phyloP scores from a whole-genome alignment of 1,284 basidiomycete genomes.

The Neonothopanus nambi region DNA sequence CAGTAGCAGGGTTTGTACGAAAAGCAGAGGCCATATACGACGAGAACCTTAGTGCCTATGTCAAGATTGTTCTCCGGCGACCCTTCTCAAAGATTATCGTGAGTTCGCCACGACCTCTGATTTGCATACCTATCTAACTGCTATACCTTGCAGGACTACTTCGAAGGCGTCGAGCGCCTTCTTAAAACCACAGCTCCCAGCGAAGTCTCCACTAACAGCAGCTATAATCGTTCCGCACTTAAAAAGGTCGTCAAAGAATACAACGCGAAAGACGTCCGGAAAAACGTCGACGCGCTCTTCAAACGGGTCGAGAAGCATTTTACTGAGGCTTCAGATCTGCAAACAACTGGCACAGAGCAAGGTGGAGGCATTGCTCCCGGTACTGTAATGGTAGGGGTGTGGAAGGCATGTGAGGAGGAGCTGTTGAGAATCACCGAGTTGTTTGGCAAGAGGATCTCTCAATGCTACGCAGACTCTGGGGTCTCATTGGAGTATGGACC shows the following conservation, averaged over 20 bases:
- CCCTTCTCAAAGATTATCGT: conserved; percentile 90
- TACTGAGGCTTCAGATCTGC: conserved; percentile 72
- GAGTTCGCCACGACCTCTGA: conserved; percentile 30
- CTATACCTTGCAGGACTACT: conserved; percentile 73
- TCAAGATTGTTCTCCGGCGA: conserved; percentile 84
- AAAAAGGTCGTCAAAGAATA: conserved; percentile 89
- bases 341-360: conserved; percentile 51
- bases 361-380: conserved; percentile 58
- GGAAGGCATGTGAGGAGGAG: conserved; percentile 87
- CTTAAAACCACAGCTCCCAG: conserved; percentile 79
- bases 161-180: conserved; percentile 87
- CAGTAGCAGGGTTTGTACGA: conserved; percentile 68
- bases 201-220: conserved; percentile 78
- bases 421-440: conserved; percentile 70
- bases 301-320: conserved; percentile 97
- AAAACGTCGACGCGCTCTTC: conserved; percentile 81
- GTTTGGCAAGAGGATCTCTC: conserved; percentile 67
- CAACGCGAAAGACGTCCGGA: conserved; percentile 86
- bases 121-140: conserved; percentile 4
- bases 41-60: conserved; percentile 84
- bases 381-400: conserved; percentile 78
- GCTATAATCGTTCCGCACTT: conserved; percentile 75
- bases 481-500: conserved; percentile 72
- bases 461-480: conserved; percentile 77
- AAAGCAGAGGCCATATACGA: conserved; percentile 85